A percentile compares a stretch with the other conserved stretches of the same genome.
phyloP scores from a whole-genome alignment of 2,329 filamentous ascomycete genomes.

The Salinomyces thailandicus region DNA sequence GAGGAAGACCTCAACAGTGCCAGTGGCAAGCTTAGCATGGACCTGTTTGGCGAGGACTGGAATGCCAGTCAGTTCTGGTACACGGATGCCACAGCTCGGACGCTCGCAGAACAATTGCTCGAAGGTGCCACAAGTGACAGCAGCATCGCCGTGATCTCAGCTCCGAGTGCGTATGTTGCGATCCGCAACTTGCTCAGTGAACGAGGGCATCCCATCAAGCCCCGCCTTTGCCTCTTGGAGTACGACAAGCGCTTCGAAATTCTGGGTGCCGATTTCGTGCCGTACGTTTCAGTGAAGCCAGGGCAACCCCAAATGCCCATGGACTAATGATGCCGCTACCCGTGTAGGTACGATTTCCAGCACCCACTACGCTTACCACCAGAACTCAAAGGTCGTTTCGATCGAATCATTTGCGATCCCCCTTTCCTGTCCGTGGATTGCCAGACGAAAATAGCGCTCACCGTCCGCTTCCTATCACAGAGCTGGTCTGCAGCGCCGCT shows the following conservation, averaged over 20 bases:
- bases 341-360: constrained; percentile 55
- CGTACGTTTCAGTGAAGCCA: too few species aligned
- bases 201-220: constrained; percentile 29
- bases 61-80: constrained; percentile 77
- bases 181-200: constrained; percentile 51
- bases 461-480: constrained; percentile 61
- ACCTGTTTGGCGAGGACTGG: constrained; percentile 70
- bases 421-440: constrained; percentile 73
- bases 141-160: constrained; percentile 58
- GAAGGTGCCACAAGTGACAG: constrained; percentile 47
- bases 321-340: too few species aligned
- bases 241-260: constrained; percentile 63
- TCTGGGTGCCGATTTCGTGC: constrained; percentile 64
- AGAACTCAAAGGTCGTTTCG: constrained; percentile 52
- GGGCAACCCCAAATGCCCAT: too few species aligned
- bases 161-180: constrained; percentile 67
- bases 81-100: constrained; percentile 57
- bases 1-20: constrained; percentile 42
- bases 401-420: constrained; percentile 65
- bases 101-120: constrained; percentile 56
- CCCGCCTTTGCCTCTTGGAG: constrained; percentile 58
- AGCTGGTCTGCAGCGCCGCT: constrained; percentile 26
- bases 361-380: constrained; percentile 52
- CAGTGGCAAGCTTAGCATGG: constrained; percentile 46
- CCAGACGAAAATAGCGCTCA: constrained; percentile 69